Conservation (phyloP, 768 basidiomycete species). For the Amylocystis lapponica region DNA sequence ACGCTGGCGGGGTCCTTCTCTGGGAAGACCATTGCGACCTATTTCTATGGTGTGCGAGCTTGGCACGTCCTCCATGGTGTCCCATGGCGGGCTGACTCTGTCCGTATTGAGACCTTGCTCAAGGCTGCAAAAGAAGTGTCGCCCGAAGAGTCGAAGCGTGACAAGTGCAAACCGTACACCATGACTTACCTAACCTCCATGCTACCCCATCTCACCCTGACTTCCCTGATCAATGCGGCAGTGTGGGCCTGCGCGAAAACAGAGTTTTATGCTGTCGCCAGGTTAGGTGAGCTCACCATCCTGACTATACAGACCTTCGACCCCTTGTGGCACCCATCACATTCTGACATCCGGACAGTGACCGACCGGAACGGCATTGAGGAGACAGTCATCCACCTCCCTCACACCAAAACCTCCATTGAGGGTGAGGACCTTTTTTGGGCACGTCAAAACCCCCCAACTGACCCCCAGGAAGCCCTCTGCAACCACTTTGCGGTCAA, state of each 20-base stretch:
- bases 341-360: not conserved
- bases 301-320: not conserved
- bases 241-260: no score
- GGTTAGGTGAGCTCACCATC: conserved; percentile 9
- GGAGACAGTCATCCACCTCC: conserved; percentile 23
- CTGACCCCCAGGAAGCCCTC: conserved; percentile 22
- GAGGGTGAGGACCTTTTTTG: conserved; percentile 28
- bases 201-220: conserved; percentile 9
- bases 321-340: not conserved
- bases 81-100: conserved; percentile 21
- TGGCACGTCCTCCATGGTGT: conserved; percentile 43
- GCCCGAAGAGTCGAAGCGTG: conserved; percentile 24
- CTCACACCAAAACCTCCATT: no score
- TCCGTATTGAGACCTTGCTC: conserved; percentile 24
- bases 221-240: conserved; percentile 10
- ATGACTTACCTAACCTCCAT: not conserved
- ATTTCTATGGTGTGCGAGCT: conserved; percentile 32
- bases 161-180: conserved; percentile 24
- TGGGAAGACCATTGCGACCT: conserved; percentile 29
- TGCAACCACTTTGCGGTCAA: conserved; percentile 28
- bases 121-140: conserved; percentile 24
- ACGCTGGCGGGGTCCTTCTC: conserved; percentile 26
- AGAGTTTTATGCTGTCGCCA: conserved; percentile 21
- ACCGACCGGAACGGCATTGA: conserved; percentile 21
- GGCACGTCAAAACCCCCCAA: not conserved